Base-by-base conservation (phyloP, 208 protist genomes). In the Strigomonas galati region DNA sequence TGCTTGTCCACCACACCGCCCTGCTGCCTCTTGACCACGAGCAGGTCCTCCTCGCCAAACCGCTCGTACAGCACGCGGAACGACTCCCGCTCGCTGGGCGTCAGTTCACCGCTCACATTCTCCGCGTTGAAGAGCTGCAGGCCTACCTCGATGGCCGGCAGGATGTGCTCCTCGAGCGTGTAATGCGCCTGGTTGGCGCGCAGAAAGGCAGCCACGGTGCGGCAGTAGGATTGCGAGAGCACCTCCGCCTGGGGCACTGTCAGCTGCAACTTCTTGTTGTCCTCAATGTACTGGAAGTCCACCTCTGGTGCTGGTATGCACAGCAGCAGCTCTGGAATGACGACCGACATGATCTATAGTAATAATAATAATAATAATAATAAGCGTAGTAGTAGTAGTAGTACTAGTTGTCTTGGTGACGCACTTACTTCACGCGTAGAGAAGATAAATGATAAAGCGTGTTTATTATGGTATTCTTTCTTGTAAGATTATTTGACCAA, bases 51-150 rank as follows among this genome's bases (percentile, higher is more conserved):
- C 26, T 53, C 60, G 21, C 69, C 71, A 37, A 85, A 92, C 24
- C 78, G 85, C 4, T 57, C 68, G 48, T 86, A 67, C 17, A 92
- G 58, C 1, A 46, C 65, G 5, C 67, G 48, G 26, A 79, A 76
- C 19, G 65, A 61, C 24, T 78, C 69, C 0, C 82, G 76, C 80
- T 95, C 90, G 0, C 53, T 40, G 7, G 77, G 69, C 0, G 78
- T 75, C 12, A 95, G 69, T 67, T 93, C 87, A 19, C 90, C 90
- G 27, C 74, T 90, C 58, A 93, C 91, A 67, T 95, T 95, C 51
- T 95, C 87, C 10, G 87, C 82, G 62, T 93, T 93, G 67, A 92
- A 93, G 35, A 95, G 78, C 32, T 76, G 79, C 19, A 95, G 80
- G n/a, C 72, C 87, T 21, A 86, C 89, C n/a, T 80, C 67, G 10